phyloP scores from a whole-genome alignment of 768 basidiomycete genomes.

The Amanita molliuscula region DNA sequence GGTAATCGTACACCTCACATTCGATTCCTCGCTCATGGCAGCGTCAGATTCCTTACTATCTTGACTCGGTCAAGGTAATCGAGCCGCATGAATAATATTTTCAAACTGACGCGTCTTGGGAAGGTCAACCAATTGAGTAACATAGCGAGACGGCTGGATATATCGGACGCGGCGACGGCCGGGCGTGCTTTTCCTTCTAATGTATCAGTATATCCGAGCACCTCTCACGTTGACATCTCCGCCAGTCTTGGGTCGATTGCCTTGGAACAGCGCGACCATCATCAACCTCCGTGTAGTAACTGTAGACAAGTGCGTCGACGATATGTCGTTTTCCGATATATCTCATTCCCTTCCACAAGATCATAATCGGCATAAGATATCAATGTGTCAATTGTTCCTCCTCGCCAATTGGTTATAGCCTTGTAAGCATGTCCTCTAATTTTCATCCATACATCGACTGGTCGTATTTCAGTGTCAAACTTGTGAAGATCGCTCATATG shows the following conservation, averaged over 20 bases:
- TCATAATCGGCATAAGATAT: conserved; percentile 70
- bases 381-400: conserved; percentile 91
- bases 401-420: conserved; percentile 52
- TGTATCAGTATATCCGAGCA: not conserved
- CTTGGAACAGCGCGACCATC: conserved; percentile 35
- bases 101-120: not conserved
- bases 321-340: not conserved
- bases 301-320: conserved; percentile 35
- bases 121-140: conserved; percentile 4
- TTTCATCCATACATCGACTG: conserved; percentile 3
- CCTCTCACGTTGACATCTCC: conserved; percentile 1
- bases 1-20: conserved; percentile 26
- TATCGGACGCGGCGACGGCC: conserved; percentile 59
- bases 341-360: conserved; percentile 24
- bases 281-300: conserved; percentile 45
- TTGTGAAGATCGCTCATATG: conserved; percentile 74
- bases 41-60: conserved; percentile 73
- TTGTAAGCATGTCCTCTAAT: conserved; percentile 36
- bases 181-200: conserved; percentile 22
- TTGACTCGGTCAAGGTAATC: conserved; percentile 31
- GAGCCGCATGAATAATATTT: not conserved
- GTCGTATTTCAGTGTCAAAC: conserved; percentile 50
- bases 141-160: conserved; percentile 63
- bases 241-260: not conserved
- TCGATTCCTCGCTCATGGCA: conserved; percentile 3